A percentile compares a stretch with the other conserved stretches of the same genome.
phyloP scores from a whole-genome alignment of 306 rosid genomes.

The Glycine tomentella region DNA sequence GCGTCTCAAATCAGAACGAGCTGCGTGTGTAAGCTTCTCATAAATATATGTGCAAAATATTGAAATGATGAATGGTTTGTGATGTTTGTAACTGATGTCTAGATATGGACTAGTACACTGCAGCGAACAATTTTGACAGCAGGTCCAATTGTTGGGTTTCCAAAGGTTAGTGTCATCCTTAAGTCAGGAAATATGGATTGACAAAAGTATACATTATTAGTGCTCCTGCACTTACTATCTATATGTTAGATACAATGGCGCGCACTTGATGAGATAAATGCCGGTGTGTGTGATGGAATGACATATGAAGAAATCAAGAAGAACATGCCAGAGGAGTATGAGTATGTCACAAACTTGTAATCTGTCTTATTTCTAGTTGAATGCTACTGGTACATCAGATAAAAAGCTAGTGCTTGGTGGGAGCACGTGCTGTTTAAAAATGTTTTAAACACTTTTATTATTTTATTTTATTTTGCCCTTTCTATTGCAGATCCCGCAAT shows the following conservation, averaged over 20 bases:
- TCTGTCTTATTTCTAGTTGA: conserved; percentile 38
- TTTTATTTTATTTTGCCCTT: conserved; percentile 18
- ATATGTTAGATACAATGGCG: conserved; percentile 93
- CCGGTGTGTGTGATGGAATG: conserved; percentile 98
- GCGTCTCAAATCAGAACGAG: conserved; percentile 90
- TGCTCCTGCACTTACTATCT: conserved; percentile 23
- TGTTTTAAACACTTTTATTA: background rate
- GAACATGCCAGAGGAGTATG: conserved; percentile 96
- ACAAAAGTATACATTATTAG: conserved; percentile 13
- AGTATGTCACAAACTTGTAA: conserved; percentile 61
- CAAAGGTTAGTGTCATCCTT: conserved; percentile 72
- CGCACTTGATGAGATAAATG: conserved; percentile 92
- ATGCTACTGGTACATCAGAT: conserved; percentile 29
- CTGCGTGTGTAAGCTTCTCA: conserved; percentile 87
- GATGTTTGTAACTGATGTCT: conserved; percentile 43
- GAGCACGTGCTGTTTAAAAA: conserved; percentile 31
- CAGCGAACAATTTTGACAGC: conserved; percentile 97
- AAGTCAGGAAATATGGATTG: conserved; percentile 31
- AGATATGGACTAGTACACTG: conserved; percentile 99
- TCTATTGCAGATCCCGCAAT: conserved; percentile 70
- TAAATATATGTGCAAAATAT: conserved; percentile 5
- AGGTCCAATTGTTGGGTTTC: conserved; percentile 84
- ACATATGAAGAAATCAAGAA: conserved; percentile 91
- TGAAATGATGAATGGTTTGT: conserved; percentile 42
- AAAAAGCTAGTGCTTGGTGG: background rate